phyloP scores from a whole-genome alignment of 176 grass and related monocot species.

The Aegilops umbellulata region DNA sequence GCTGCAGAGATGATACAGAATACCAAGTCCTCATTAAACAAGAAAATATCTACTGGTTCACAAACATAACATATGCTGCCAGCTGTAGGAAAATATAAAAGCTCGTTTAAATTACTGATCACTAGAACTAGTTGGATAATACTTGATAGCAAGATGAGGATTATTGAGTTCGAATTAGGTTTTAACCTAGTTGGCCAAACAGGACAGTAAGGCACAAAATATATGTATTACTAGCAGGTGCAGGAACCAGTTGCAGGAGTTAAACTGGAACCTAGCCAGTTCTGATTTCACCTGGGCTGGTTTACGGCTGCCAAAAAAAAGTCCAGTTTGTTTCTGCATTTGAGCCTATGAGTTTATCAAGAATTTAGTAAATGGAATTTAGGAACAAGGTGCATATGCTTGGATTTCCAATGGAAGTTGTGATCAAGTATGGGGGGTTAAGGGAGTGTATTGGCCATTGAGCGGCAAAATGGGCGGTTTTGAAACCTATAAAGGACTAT shows the following conservation, averaged over 20 bases:
- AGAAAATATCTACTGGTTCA: neutral
- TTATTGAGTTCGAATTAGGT: slow-evolving; percentile 8
- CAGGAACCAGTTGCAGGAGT: neutral
- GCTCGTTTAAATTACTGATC: neutral
- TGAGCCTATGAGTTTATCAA: neutral
- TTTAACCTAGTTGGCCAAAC: slow-evolving; percentile 2
- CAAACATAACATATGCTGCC: slow-evolving; percentile 16
- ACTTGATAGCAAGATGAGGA: neutral
- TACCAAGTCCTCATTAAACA: slow-evolving; percentile 7
- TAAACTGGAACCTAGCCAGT: neutral
- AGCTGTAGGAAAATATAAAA: slow-evolving; percentile 4
- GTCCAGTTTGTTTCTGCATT: neutral
- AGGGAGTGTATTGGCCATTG: neutral
- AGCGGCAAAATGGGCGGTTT: neutral
- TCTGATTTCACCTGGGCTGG: neutral
- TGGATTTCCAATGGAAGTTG: neutral
- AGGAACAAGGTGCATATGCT: neutral
- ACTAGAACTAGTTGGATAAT: slow-evolving; percentile 14
- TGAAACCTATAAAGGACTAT: neutral
- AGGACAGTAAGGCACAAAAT: neutral
- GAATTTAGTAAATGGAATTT: neutral
- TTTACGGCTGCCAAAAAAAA: neutral
- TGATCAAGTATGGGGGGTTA: neutral
- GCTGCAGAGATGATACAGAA: slow-evolving; percentile 1
- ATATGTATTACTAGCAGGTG: neutral